A percentile compares a stretch with the other conserved stretches of the same genome.
phyloP scores from a whole-genome alignment of 768 basidiomycete species.

The Panellus pusillus region DNA sequence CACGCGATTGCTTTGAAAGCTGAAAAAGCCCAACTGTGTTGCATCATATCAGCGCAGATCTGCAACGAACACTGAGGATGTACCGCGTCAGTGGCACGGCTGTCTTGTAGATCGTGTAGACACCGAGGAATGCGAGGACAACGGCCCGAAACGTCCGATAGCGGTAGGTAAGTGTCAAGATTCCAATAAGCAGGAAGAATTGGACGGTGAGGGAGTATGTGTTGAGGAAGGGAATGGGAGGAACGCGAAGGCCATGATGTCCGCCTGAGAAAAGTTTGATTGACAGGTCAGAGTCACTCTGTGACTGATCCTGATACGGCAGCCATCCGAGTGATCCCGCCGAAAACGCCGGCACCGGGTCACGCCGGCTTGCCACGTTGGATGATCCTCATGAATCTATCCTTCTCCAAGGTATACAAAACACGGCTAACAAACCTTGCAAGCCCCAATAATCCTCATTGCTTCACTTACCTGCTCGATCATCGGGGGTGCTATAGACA shows the following conservation, averaged over 20 bases:
- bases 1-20: constrained; percentile 33
- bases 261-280: too few species aligned
- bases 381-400: too few species aligned
- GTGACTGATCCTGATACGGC: too few species aligned
- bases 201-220: constrained; percentile 4
- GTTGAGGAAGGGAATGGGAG: constrained; percentile 18
- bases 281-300: too few species aligned
- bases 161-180: constrained; percentile 29
- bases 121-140: constrained; percentile 28
- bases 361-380: too few species aligned
- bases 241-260: constrained; percentile 21
- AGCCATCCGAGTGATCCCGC: too few species aligned
- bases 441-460: too few species aligned
- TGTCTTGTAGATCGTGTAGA: constrained; percentile 30
- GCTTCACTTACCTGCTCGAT: too few species aligned
- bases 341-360: too few species aligned
- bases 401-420: too few species aligned
- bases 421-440: too few species aligned
- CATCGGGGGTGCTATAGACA: too few species aligned
- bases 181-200: constrained; percentile 23
- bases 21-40: constrained; percentile 20
- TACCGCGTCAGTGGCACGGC: constrained; percentile 24
- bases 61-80: not conserved
- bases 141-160: constrained; percentile 31
- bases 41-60: not conserved